A percentile compares a stretch with the other conserved stretches of the same genome.
Evolutionary conservation across 1,284 basidiomycete genomes (phyloP).

Genomic region (Filobasidium uniguttulatum): DNA sequence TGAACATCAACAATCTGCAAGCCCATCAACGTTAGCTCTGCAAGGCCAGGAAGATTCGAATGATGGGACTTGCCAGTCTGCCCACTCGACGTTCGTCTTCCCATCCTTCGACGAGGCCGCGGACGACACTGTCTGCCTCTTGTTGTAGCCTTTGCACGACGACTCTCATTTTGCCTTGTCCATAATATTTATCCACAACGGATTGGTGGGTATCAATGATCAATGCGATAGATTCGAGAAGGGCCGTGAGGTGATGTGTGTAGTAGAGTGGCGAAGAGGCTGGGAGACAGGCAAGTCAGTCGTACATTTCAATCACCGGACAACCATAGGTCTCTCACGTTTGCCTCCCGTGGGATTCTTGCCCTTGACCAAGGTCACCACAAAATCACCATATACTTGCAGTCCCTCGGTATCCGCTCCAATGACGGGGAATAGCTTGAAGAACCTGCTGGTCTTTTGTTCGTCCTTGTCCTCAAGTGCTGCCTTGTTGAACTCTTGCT

Average conservation of each 20-base stretch:
- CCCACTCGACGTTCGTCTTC: constrained; percentile 59
- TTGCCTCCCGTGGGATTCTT: constrained; percentile 56
- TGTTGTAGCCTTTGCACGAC: constrained; percentile 65
- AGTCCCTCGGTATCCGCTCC: constrained; percentile 71
- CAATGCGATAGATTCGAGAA: constrained; percentile 90
- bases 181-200: constrained; percentile 96
- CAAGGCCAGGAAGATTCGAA: too few relatives aligned
- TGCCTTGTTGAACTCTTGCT: constrained; percentile 60
- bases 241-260: constrained; percentile 66
- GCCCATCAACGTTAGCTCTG: too few relatives aligned
- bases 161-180: constrained; percentile 62
- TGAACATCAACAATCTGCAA: too few relatives aligned
- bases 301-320: background rate
- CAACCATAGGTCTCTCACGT: constrained; percentile 42
- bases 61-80: constrained; percentile 23
- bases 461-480: constrained; percentile 61
- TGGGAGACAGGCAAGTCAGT: constrained; percentile 29
- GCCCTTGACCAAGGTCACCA: constrained; percentile 73
- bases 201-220: constrained; percentile 96
- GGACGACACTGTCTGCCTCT: constrained; percentile 75
- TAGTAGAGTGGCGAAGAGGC: constrained; percentile 82
- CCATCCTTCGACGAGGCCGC: constrained; percentile 68
- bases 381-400: constrained; percentile 85
- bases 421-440: constrained; percentile 90
- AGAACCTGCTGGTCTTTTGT: constrained; percentile 79